Base-by-base conservation (phyloP, 2,329 filamentous ascomycete species). In the Aspergillus sp. region DNA sequence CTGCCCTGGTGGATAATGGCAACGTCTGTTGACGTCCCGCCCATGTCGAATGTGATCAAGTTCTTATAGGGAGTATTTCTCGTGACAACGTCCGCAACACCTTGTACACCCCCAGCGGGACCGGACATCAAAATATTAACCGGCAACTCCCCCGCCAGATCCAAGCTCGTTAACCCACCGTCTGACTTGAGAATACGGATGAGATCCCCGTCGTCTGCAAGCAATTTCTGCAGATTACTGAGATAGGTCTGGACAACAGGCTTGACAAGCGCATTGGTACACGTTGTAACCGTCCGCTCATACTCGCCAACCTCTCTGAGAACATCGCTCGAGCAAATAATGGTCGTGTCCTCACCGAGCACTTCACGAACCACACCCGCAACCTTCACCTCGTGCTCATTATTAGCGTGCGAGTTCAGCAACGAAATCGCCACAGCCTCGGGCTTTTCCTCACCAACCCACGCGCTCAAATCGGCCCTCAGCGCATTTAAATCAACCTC, bases 121-220 rank as follows among this genome's bases (percentile, higher is more conserved):
- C 78, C 79, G 24, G 77, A 80, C 77, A 81, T 81, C 15, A 81
- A 66, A 34, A 81, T 76, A 49, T 76, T 77, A n/a, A 81, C 79
- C 0, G 79, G 79, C 2, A 78, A 63, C 52, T 81, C 73, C 1
- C 74, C 76, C 1, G 78, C 79, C 13, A 80, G 67, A 2, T 72
- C 68, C 2, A 80, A 63, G 13, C 77, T 79, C 0, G 78, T 81
- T 48, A 81, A 63, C 5, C 79, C 78, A 5, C 79, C 79, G 58
- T 81, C 79, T 15, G 77, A 80, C 62, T 81, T 81, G 26, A 81
- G 68, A 13, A 81, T 78, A 12, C 78, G 76, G n/a, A 81, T 77
- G 0, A 69, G 76, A 44, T 78, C 69, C 11, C 73, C 79, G 44
- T 81, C 78, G 0, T 68, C 62, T 3, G 66, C 65, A 5, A 81